Evolutionary conservation across 805 yeast genomes (phyloP), one percentile per base, ranked within the genome.

Genomic region (Teunomyces pallodes): DNA sequence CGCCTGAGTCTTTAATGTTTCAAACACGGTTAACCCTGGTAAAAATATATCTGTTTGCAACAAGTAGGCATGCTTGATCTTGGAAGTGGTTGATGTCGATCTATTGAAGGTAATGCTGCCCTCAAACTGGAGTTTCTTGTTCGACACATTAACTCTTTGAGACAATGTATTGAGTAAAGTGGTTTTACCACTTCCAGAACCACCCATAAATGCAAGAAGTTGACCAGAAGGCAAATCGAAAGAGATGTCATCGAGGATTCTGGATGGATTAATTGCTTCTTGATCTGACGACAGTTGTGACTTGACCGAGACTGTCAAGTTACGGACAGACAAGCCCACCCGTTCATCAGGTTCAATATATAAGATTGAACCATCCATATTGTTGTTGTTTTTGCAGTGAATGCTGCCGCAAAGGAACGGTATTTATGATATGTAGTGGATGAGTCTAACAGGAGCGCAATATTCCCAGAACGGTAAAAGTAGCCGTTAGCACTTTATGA

Each of bases 181-280:
- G 0, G 96, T 89, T 59, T 90, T 89, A 3, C 96, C 96, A 3
- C 90, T 82, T 0, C 96, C 96, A 0, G 91, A 85, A 0, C 96
- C 92, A 2, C 96, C 96, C 70, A 90, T 77, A 8, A 89, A 86
- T 5, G 95, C 95, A 65, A 89, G 75, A 33, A 90, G 65, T 8
- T 84, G 71, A 13, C 88, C 87, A 10, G 79, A 62, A 0, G 80
- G 77, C 9, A 87, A 70, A 44, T 81, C 82, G 50, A 87, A 75
- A 2, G 87, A 80, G 42, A 87, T 70, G 26, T 80, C 59, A 46
- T 72, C 61, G 26, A 72, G 53, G 26, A 72, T 69, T 10, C 35
- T 42, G 20, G 40, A 24, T 3, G 31, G 10, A 12, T 30, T 9
- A 24, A 20, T 16, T 28, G 29, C 24, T 29, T 42, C 45, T 36